These are phyloP conservation scores for Heterobasidion parviporum DNA, from an alignment of 1,284 basidiomycete genomes.

Conservation along the genomic window DNA sequence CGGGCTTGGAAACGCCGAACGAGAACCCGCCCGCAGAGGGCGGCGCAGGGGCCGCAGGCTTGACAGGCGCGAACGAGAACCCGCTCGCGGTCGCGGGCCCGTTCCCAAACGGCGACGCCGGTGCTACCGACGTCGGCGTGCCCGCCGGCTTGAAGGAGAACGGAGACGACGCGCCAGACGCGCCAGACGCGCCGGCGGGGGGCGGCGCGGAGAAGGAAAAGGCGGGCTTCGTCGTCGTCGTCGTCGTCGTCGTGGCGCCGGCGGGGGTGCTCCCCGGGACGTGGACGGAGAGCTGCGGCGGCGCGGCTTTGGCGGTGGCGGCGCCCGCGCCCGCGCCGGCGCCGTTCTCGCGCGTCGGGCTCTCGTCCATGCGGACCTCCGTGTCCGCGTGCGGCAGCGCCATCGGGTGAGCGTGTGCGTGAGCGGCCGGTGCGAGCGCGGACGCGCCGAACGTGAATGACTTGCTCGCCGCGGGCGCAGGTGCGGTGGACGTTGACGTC, in stretches of 20 bases:
- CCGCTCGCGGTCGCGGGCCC: slow-evolving; percentile 11
- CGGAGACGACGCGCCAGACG: not conserved
- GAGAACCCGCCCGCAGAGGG: slow-evolving; percentile 2
- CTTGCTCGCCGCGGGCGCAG: slow-evolving; percentile 16
- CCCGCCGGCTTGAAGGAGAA: not conserved
- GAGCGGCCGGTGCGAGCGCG: too few relatives aligned
- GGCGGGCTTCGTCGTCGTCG: not conserved
- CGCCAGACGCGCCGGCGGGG: not conserved
- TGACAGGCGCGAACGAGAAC: slow-evolving; percentile 28
- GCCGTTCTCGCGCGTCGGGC: slow-evolving; percentile 36
- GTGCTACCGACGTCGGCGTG: not conserved
- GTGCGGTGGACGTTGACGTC: slow-evolving; percentile 1
- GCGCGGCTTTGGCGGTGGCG: not conserved
- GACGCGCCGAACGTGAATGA: slow-evolving; percentile 23
- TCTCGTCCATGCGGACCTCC: slow-evolving; percentile 65
- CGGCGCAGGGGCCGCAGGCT: slow-evolving; percentile 1
- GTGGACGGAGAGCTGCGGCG: slow-evolving; percentile 9
- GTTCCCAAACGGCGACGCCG: not conserved
- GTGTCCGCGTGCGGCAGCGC: slow-evolving; percentile 52
- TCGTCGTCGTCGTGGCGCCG: too few relatives aligned
- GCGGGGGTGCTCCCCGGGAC: slow-evolving; percentile 2
- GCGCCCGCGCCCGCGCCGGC: slow-evolving; percentile 20
- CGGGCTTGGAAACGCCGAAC: slow-evolving; percentile 3
- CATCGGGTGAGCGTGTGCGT: slow-evolving; percentile 19
- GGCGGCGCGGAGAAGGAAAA: slow-evolving; percentile 4